These are phyloP conservation scores for Salvia miltiorrhiza DNA, from an alignment of 257 asterid genomes.

Conservation along the genomic window DNA sequence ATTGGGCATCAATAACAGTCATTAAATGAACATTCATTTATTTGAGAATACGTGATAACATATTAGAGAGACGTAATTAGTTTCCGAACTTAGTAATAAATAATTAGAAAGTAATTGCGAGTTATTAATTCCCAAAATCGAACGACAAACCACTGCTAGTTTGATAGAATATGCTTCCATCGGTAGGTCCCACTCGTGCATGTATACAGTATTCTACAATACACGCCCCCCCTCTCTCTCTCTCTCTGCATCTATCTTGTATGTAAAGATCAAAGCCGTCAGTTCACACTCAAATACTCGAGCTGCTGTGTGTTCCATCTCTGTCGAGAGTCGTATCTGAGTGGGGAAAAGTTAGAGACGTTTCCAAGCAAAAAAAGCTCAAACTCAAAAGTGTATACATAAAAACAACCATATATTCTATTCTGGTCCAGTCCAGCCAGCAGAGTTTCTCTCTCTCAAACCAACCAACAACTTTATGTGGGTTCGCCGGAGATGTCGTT, in stretches of 20 bases:
- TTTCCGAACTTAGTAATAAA: too few relatives aligned
- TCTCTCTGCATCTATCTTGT: constrained; percentile 14
- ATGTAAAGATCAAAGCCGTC: constrained; percentile 50
- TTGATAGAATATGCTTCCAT: constrained; percentile 27
- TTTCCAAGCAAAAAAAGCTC: neutral
- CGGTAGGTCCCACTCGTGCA: constrained; percentile 10
- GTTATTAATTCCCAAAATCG: neutral
- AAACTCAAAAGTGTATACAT: neutral
- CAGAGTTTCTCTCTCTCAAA: too few relatives aligned
- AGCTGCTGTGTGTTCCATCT: constrained; percentile 26
- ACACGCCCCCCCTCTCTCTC: neutral
- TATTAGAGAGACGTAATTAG: too few relatives aligned
- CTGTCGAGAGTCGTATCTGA: constrained; percentile 9
- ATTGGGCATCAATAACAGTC: too few relatives aligned
- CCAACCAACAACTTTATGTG: constrained; percentile 30
- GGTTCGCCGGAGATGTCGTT: constrained; percentile 56
- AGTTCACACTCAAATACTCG: constrained; percentile 38
- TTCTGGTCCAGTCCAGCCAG: too few relatives aligned
- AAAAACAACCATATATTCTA: too few relatives aligned
- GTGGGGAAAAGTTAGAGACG: neutral
- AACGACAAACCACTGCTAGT: constrained; percentile 29
- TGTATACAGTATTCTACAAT: constrained; percentile 4
- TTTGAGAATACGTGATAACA: too few relatives aligned
- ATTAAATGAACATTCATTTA: too few relatives aligned
- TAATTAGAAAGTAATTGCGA: neutral